These are phyloP conservation scores for Ophiobolus disseminans DNA, from an alignment of 2,329 filamentous ascomycete species.

Conservation along the genomic window DNA sequence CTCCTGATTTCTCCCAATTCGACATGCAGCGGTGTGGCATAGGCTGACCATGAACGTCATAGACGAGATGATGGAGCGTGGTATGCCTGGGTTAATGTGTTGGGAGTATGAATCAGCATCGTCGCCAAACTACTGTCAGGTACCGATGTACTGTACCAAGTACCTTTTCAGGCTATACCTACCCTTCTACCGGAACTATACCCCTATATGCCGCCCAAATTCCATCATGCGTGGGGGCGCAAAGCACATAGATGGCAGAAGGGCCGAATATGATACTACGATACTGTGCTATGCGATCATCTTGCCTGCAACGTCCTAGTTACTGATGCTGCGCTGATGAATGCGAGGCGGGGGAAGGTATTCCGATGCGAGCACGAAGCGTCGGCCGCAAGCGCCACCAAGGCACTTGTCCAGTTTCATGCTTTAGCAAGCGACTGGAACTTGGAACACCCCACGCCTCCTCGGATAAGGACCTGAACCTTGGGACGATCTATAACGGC, in stretches of 20 bases:
- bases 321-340: background rate
- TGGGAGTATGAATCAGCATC: constrained; percentile 2
- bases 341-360: background rate
- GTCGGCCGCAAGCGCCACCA: background rate
- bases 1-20: constrained; percentile 1
- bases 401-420: background rate
- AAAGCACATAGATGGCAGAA: background rate
- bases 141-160: constrained; percentile 6
- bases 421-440: constrained; percentile 1
- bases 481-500: constrained; percentile 17
- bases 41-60: background rate
- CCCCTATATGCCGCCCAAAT: constrained; percentile 3
- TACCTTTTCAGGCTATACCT: constrained; percentile 14
- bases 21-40: background rate
- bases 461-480: constrained; percentile 8
- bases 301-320: background rate
- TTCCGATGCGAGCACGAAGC: background rate
- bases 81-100: constrained; percentile 6
- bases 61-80: constrained; percentile 1
- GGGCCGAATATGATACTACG: background rate
- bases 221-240: constrained; percentile 10
- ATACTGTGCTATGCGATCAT: background rate
- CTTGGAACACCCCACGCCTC: constrained; percentile 11
- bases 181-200: constrained; percentile 2
- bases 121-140: constrained; percentile 7